phyloP scores from a whole-genome alignment of 1,284 basidiomycete genomes.

The Malassezia nana region DNA sequence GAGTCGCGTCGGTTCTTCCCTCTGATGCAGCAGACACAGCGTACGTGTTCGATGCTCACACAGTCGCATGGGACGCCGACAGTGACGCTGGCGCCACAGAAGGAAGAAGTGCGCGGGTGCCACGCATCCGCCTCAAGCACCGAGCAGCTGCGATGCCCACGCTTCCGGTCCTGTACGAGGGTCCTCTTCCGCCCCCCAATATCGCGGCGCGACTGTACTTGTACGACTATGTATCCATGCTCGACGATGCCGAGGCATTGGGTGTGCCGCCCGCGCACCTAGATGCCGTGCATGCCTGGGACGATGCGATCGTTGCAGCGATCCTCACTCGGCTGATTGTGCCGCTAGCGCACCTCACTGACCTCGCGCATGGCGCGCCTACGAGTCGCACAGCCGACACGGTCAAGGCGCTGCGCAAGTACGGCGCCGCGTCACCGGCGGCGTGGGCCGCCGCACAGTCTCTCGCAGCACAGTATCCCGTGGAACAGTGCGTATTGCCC shows the following conservation, averaged over 20 bases:
- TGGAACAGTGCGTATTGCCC: not conserved
- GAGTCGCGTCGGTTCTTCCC: not conserved
- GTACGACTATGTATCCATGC: constrained; percentile 10
- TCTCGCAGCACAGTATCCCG: not conserved
- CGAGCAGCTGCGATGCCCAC: constrained; percentile 1
- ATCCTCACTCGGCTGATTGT: constrained; percentile 5
- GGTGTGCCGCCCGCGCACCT: not conserved
- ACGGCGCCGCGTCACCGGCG: not conserved
- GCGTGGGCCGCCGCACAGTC: constrained; percentile 6
- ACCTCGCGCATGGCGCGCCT: constrained; percentile 1
- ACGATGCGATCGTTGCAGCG: not conserved
- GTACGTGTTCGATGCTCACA: constrained; percentile 4
- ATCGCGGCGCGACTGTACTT: constrained; percentile 13
- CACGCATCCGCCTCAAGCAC: constrained; percentile 3
- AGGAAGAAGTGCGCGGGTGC: not conserved
- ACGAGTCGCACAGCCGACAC: not conserved
- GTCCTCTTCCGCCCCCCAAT: constrained; percentile 9
- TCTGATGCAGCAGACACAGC: constrained; percentile 10
- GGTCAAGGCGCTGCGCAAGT: constrained; percentile 7
- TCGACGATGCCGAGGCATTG: constrained; percentile 5
- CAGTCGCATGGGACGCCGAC: constrained; percentile 5
- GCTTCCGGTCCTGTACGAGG: constrained; percentile 6
- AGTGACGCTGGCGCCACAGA: not conserved
- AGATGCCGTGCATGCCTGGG: constrained; percentile 14
- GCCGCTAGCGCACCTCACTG: constrained; percentile 6